phyloP scores from a whole-genome alignment of 2,329 filamentous ascomycete species.

The Aspergillus fumigatiaffinis region DNA sequence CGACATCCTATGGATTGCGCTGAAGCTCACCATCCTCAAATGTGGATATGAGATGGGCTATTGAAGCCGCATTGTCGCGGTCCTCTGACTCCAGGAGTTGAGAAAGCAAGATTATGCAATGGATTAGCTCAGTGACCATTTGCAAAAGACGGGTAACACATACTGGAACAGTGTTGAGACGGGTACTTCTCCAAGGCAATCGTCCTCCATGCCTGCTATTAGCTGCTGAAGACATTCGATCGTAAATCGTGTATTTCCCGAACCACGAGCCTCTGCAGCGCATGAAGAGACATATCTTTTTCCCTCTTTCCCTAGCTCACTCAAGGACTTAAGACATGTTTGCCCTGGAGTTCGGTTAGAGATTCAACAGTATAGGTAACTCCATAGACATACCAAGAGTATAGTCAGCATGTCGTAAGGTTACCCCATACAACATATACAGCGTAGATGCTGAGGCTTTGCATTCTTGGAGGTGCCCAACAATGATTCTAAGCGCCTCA shows the following conservation, averaged over 20 bases:
- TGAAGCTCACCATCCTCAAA: slow-evolving; percentile 48
- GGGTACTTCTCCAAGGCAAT: slow-evolving; percentile 49
- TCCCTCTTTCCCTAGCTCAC: slow-evolving; percentile 50
- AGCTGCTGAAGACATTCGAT: slow-evolving; percentile 58
- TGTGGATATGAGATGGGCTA: slow-evolving; percentile 52
- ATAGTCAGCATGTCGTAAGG: slow-evolving; percentile 56
- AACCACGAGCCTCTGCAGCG: slow-evolving; percentile 68
- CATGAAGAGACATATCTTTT: slow-evolving; percentile 73
- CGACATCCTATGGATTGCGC: slow-evolving; percentile 4
- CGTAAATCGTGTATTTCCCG: slow-evolving; percentile 59
- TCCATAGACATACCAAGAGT: slow-evolving; percentile 46
- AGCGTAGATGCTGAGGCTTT: slow-evolving; percentile 62
- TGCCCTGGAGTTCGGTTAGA: slow-evolving; percentile 48
- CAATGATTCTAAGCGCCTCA: slow-evolving; percentile 54
- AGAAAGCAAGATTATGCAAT: slow-evolving; percentile 39
- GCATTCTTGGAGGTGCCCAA: slow-evolving; percentile 55
- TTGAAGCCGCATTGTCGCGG: slow-evolving; percentile 19
- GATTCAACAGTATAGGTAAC: neutral
- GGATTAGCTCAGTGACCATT: slow-evolving; percentile 7
- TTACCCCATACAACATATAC: slow-evolving; percentile 72
- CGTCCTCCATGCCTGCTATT: slow-evolving; percentile 53
- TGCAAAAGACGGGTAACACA: slow-evolving; percentile 21
- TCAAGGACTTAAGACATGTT: slow-evolving; percentile 59
- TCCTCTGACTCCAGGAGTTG: slow-evolving; percentile 41
- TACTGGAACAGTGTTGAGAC: slow-evolving; percentile 63